Base-by-base conservation (phyloP, 345 rosid species). In the Aquilaria malaccensis region DNA sequence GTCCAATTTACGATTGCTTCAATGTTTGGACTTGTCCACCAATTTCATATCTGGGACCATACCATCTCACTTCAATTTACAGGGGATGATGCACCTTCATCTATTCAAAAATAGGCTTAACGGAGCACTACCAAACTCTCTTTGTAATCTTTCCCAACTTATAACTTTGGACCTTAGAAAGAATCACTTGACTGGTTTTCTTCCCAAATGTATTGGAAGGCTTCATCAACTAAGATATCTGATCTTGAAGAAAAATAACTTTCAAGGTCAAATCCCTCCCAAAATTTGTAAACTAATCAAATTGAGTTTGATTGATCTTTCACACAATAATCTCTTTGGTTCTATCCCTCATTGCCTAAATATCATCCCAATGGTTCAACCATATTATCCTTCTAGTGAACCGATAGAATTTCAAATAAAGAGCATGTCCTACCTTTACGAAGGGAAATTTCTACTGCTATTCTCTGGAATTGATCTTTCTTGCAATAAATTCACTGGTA, bases 401-500 rank as follows among this genome's bases (percentile, higher is more conserved):
- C 22, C 22, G 22, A 22, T 62, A 41, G 11, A 22, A 31, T 72
- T 45, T 63, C 67, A 52, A 10, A 58, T 60, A 13, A 76, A 76
- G 62, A 63, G 45, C 2, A 30, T 14, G 2, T 55, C 58, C 13
- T 29, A 60, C n/a, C 41, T 58, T 11, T 74, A 68, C 49, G 7
- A 9, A 22, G 22, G 22, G 3, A 72, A 69, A 2, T 0, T 22
- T 22, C 22, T 22, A 22, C 0, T 0, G 0, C 13, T 7, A 50
- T 11, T 74, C 31, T 65, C 62, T 0, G 76, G 76, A 15, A 58
- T 74, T 0, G 72, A 77, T n/a, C 62, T 74, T 50, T 77, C 81
- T 1, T 29, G n/a, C 10, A 77, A 74, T 15, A 68, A 56, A 0
- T 48, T 71, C 10, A 13, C n/a, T 0, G 76, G 73, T 22, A 10